These are phyloP conservation scores for Gracilaria vermiculophylla DNA, from an alignment of 23 red algal species.

Conservation along the genomic window DNA sequence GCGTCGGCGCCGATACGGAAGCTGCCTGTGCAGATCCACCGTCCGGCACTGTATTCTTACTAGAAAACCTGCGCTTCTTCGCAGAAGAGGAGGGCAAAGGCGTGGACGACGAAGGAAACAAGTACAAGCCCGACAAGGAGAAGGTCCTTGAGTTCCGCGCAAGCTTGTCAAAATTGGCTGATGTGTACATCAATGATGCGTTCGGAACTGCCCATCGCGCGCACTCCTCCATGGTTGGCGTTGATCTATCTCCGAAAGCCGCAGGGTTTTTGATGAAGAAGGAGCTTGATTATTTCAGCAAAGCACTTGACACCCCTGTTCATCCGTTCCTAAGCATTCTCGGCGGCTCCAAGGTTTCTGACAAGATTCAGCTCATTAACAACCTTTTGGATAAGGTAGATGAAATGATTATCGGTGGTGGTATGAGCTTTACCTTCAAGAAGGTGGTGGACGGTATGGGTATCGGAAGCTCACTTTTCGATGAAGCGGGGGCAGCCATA, in stretches of 20 bases:
- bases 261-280: slow-evolving; percentile 97
- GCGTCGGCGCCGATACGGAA: slow-evolving; percentile 69
- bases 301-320: slow-evolving; percentile 70
- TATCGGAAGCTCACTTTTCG: slow-evolving; percentile 85
- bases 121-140: slow-evolving; percentile 74
- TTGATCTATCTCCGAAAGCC: slow-evolving; percentile 69
- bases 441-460: slow-evolving; percentile 78
- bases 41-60: slow-evolving; percentile 80
- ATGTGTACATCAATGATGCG: slow-evolving; percentile 94
- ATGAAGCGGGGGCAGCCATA: slow-evolving; percentile 84
- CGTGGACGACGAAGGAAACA: slow-evolving; percentile 75
- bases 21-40: slow-evolving; percentile 67
- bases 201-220: slow-evolving; percentile 97
- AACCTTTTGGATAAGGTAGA: slow-evolving; percentile 93
- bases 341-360: slow-evolving; percentile 88
- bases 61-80: slow-evolving; percentile 91
- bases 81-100: slow-evolving; percentile 95
- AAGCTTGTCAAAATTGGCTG: slow-evolving; percentile 70
- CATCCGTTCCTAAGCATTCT: slow-evolving; percentile 89
- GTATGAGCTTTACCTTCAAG: slow-evolving; percentile 95
- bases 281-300: slow-evolving; percentile 93
- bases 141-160: slow-evolving; percentile 60
- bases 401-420: slow-evolving; percentile 97
- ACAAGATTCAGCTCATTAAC: slow-evolving; percentile 96
- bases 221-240: slow-evolving; percentile 93